Evolutionary conservation across 805 yeast species (phyloP).

Genomic region (Metschnikowia reukaufii): DNA sequence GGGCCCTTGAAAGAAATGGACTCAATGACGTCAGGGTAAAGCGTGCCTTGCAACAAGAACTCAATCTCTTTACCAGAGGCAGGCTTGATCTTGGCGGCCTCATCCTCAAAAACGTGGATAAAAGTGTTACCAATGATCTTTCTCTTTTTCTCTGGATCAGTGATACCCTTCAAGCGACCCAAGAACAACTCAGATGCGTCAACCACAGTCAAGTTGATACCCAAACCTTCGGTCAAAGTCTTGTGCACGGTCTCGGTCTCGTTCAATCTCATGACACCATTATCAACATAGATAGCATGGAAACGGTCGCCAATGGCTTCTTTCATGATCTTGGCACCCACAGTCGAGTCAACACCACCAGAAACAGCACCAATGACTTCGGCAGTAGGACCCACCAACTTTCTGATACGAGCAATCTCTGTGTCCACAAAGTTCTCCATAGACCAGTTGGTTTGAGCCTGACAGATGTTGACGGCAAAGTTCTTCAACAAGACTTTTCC

Average conservation of each 20-base stretch:
- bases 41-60: constrained; percentile 92
- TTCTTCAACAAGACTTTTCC: constrained; percentile 87
- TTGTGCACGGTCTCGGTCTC: constrained; percentile 88
- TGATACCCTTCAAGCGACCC: constrained; percentile 82
- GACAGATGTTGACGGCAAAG: constrained; percentile 90
- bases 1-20: constrained; percentile 99
- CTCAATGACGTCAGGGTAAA: constrained; percentile 98
- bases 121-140: constrained; percentile 98
- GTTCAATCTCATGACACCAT: constrained; percentile 94
- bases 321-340: constrained; percentile 96
- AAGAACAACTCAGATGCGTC: constrained; percentile 93
- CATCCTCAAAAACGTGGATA: constrained; percentile 94
- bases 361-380: constrained; percentile 99
- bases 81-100: constrained; percentile 89
- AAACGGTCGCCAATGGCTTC: constrained; percentile 98
- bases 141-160: constrained; percentile 98
- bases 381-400: constrained; percentile 93
- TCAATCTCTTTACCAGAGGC: constrained; percentile 87
- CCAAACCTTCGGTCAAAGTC: constrained; percentile 89
- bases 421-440: constrained; percentile 98
- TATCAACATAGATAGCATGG: constrained; percentile 97
- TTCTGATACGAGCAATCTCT: constrained; percentile 89
- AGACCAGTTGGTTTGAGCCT: constrained; percentile 89
- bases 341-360: constrained; percentile 99
- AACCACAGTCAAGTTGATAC: constrained; percentile 90